phyloP scores from a whole-genome alignment of 148 eudicot species.

The Diospyros kaki region DNA sequence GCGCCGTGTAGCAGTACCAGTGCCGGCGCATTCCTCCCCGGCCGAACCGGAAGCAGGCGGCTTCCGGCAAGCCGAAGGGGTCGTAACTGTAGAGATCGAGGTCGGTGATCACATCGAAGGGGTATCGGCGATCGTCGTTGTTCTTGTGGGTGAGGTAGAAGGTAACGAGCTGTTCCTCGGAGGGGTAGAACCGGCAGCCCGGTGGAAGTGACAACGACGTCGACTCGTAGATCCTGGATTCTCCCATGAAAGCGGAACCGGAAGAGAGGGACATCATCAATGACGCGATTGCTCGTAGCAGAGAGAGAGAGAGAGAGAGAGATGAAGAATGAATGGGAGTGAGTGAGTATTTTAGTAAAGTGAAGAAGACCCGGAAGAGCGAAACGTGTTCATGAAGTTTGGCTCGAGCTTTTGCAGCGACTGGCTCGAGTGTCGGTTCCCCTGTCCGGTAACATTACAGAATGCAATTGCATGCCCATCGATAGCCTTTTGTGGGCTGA shows the following conservation, averaged over 20 bases:
- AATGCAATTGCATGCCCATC: too few species aligned
- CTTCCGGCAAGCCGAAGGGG: slow-evolving; percentile 51
- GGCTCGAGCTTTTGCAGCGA: too few species aligned
- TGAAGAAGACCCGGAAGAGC: too few species aligned
- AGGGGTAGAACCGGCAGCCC: slow-evolving; percentile 63
- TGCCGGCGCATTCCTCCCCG: slow-evolving; percentile 38
- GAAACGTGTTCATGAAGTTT: too few species aligned
- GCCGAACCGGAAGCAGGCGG: slow-evolving; percentile 43
- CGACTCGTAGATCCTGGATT: slow-evolving; percentile 15
- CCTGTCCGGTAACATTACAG: too few species aligned
- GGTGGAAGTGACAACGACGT: slow-evolving; percentile 34
- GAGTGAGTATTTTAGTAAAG: too few species aligned
- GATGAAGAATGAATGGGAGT: neutral
- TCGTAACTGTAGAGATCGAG: slow-evolving; percentile 32
- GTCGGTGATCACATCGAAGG: slow-evolving; percentile 29
- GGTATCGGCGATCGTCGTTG: neutral
- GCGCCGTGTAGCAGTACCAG: slow-evolving; percentile 50
- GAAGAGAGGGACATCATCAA: neutral
- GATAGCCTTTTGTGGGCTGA: too few species aligned
- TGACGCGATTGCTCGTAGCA: too few species aligned
- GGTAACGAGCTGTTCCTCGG: slow-evolving; percentile 40
- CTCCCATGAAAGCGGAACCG: slow-evolving; percentile 38
- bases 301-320: neutral
- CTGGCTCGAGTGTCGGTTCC: too few species aligned
- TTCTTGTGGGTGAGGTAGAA: slow-evolving; percentile 42